These are phyloP conservation scores for Coleophoma cylindrospora DNA, from an alignment of 2,329 filamentous ascomycete species.

Conservation along the genomic window DNA sequence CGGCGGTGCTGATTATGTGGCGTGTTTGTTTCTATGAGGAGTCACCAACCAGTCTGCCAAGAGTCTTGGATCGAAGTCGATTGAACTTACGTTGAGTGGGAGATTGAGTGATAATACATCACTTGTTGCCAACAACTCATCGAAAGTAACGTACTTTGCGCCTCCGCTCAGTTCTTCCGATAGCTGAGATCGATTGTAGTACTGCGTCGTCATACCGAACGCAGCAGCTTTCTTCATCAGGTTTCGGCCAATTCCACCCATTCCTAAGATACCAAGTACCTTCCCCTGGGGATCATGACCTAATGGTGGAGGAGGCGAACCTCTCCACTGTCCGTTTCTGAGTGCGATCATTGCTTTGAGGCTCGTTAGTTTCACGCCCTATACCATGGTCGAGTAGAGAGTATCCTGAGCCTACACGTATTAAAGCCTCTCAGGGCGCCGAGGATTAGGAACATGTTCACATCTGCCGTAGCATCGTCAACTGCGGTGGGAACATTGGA, in stretches of 20 bases:
- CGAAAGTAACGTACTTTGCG: slow-evolving; percentile 67
- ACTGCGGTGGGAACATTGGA: slow-evolving; percentile 80
- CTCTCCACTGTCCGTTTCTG: slow-evolving; percentile 64
- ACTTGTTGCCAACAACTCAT: slow-evolving; percentile 62
- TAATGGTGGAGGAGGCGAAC: slow-evolving; percentile 46
- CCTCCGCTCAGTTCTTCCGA: slow-evolving; percentile 46
- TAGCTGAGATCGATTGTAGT: slow-evolving; percentile 66
- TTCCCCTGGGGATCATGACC: slow-evolving; percentile 79
- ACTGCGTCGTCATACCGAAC: slow-evolving; percentile 72
- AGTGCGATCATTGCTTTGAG: slow-evolving; percentile 53
- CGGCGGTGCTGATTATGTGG: slow-evolving; percentile 66
- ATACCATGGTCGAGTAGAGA: too few relatives aligned
- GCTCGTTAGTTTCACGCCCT: not conserved
- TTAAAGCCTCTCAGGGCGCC: slow-evolving; percentile 74
- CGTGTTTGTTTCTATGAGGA: slow-evolving; percentile 50
- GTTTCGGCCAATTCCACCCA: slow-evolving; percentile 81
- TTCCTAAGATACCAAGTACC: slow-evolving; percentile 73
- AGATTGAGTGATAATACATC: slow-evolving; percentile 79
- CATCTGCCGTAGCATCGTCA: slow-evolving; percentile 79
- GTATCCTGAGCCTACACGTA: slow-evolving; percentile 26
- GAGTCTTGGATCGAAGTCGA: not conserved
- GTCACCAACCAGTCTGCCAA: not conserved
- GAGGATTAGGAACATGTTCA: slow-evolving; percentile 74
- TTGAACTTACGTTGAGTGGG: slow-evolving; percentile 66
- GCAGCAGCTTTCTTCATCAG: slow-evolving; percentile 68